phyloP scores from a whole-genome alignment of 2,329 filamentous ascomycete species.

The Malbranchea zuffiana region DNA sequence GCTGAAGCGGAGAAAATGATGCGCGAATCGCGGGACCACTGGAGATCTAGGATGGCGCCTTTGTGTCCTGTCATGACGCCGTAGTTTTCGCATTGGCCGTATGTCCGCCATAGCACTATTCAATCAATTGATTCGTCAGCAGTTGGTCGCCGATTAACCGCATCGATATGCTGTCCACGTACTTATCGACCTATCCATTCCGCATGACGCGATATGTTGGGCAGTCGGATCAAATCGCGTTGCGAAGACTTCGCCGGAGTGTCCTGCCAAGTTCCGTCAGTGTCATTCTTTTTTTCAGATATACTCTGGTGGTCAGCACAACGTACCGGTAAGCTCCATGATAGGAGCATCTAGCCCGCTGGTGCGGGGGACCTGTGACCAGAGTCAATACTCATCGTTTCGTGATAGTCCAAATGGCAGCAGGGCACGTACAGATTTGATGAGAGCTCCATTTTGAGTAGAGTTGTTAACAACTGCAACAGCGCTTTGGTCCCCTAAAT shows the following conservation, averaged over 20 bases:
- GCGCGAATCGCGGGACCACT: conserved; percentile 92
- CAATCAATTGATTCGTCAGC: neutral
- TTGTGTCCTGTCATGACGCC: conserved; percentile 80
- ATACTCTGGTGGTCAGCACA: neutral
- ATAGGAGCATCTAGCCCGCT: conserved; percentile 79
- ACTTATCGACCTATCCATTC: conserved; percentile 89
- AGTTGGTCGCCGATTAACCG: neutral
- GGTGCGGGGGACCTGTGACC: conserved; percentile 59
- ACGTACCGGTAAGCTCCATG: conserved; percentile 77
- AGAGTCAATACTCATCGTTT: neutral
- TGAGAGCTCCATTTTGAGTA: conserved; percentile 50
- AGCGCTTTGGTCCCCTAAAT: conserved; percentile 42
- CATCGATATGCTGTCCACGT: conserved; percentile 26
- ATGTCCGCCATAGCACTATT: conserved; percentile 86
- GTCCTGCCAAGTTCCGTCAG: conserved; percentile 32
- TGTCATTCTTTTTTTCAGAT: neutral
- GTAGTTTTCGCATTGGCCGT: conserved; percentile 90
- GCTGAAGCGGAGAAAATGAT: conserved; percentile 87
- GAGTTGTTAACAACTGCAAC: conserved; percentile 48
- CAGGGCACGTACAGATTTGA: conserved; percentile 51
- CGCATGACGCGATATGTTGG: conserved; percentile 81
- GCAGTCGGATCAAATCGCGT: conserved; percentile 83
- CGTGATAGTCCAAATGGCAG: neutral
- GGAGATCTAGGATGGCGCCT: conserved; percentile 79
- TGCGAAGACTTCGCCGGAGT: conserved; percentile 75